Evolutionary conservation across 768 basidiomycete genomes (phyloP).

Genomic region (Boletus vermiculosoides): DNA sequence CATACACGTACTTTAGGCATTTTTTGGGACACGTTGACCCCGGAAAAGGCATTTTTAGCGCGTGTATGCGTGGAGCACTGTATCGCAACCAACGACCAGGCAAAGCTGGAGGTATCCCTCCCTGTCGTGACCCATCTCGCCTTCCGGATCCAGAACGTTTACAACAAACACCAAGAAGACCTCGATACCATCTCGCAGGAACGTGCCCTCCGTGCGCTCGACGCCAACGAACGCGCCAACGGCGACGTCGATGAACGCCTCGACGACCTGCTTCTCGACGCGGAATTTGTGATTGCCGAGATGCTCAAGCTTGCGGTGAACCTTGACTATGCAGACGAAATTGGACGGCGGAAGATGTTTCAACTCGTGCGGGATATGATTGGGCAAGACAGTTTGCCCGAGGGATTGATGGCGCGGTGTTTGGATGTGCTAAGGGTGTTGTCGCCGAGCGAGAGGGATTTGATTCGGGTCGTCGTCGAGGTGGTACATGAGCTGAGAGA

Average conservation of each 20-base stretch:
- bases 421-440: slow-evolving; percentile 80
- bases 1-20: slow-evolving; percentile 43
- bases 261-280: slow-evolving; percentile 32
- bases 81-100: slow-evolving; percentile 54
- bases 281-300: slow-evolving; percentile 73
- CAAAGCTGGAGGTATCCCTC: slow-evolving; percentile 62
- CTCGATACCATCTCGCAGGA: slow-evolving; percentile 42
- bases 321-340: slow-evolving; percentile 90
- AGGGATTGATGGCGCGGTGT: slow-evolving; percentile 65
- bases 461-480: slow-evolving; percentile 87
- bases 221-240: slow-evolving; percentile 35
- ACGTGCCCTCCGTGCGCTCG: slow-evolving; percentile 25
- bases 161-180: slow-evolving; percentile 58
- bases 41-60: slow-evolving; percentile 77
- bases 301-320: slow-evolving; percentile 75
- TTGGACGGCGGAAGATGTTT: slow-evolving; percentile 86
- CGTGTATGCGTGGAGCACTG: slow-evolving; percentile 85
- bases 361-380: slow-evolving; percentile 85
- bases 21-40: slow-evolving; percentile 70
- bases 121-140: slow-evolving; percentile 87
- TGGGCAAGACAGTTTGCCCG: slow-evolving; percentile 65
- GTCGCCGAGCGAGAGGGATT: slow-evolving; percentile 72
- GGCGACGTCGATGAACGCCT: slow-evolving; percentile 47
- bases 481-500: slow-evolving; percentile 76
- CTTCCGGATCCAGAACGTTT: slow-evolving; percentile 66